Conservation (phyloP, 1,284 basidiomycete genomes). For the Trichosporon inkin region DNA sequence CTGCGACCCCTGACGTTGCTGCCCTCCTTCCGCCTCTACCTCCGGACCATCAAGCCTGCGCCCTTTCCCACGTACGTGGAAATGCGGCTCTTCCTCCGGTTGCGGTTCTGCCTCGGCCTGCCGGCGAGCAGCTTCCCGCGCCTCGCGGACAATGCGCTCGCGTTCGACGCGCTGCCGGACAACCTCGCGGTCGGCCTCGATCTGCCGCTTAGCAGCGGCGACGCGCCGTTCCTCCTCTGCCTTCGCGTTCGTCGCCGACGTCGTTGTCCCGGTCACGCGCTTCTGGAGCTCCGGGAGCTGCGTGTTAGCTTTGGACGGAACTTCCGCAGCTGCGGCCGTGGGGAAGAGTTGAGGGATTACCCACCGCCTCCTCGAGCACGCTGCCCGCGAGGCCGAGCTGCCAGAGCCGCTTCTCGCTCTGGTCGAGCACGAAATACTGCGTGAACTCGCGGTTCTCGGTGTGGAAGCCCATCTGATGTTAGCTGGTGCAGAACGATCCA, state of each 20-base stretch:
- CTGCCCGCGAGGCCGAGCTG: conserved; percentile 36
- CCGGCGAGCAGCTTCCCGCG: conserved; percentile 20
- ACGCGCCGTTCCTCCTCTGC: conserved; percentile 36
- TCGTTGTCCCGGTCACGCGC: conserved; percentile 16
- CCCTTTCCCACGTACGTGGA: neutral
- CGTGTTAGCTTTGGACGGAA: conserved; percentile 9
- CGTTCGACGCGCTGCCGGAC: conserved; percentile 38
- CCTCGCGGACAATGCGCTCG: conserved; percentile 30
- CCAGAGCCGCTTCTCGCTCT: conserved; percentile 33
- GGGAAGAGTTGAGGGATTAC: conserved; percentile 15
- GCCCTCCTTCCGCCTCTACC: neutral
- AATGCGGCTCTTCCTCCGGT: neutral
- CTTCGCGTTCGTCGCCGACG: conserved; percentile 21
- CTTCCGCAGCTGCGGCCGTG: too few relatives aligned
- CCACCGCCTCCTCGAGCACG: conserved; percentile 37
- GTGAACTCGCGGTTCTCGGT: conserved; percentile 36
- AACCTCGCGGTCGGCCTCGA: conserved; percentile 41
- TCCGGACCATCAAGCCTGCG: neutral
- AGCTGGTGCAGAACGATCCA: neutral
- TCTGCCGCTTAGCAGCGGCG: conserved; percentile 33
- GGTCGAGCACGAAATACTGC: conserved; percentile 31
- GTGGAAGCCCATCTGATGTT: conserved; percentile 43
- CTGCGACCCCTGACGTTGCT: neutral
- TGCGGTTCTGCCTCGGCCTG: conserved; percentile 6
- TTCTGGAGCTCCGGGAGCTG: conserved; percentile 27